phyloP scores from a whole-genome alignment of 1,284 basidiomycete species.

The Papiliotrema flavescens region DNA sequence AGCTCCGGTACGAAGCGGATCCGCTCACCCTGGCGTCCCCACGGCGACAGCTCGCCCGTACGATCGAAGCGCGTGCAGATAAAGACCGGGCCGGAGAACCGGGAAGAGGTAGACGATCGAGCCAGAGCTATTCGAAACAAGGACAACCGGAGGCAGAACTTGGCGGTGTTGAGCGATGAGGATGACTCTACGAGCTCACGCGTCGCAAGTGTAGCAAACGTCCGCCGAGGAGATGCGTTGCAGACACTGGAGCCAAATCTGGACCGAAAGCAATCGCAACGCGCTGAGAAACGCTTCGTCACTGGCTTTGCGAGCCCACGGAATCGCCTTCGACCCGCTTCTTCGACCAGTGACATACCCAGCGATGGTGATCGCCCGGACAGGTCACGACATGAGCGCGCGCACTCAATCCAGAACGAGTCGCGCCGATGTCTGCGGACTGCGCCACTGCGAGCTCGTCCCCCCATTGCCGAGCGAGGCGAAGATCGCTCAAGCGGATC shows the following conservation, averaged over 20 bases:
- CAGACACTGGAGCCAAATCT: too few relatives aligned
- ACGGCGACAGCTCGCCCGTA: background rate
- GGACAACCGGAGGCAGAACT: background rate
- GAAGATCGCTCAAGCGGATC: too few relatives aligned
- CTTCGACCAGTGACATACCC: background rate
- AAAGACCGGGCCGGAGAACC: too few relatives aligned
- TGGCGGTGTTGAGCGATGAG: slow-evolving; percentile 1
- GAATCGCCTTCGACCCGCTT: background rate
- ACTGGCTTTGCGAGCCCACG: background rate
- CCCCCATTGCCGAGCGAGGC: too few relatives aligned
- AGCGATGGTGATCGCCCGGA: background rate
- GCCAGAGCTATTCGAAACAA: background rate
- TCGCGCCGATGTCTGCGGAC: too few relatives aligned
- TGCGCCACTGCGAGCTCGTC: too few relatives aligned
- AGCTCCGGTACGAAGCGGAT: background rate
- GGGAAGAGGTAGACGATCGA: too few relatives aligned
- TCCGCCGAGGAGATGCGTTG: too few relatives aligned
- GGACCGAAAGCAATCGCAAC: too few relatives aligned
- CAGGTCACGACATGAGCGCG: background rate
- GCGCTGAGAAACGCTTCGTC: background rate
- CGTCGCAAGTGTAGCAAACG: too few relatives aligned
- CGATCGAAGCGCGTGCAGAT: too few relatives aligned
- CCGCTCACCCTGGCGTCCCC: slow-evolving; percentile 4
- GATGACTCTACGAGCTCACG: background rate
- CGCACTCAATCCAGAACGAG: too few relatives aligned